Conservation (phyloP, 2,329 filamentous ascomycete genomes). For the Fusarium sp. region DNA sequence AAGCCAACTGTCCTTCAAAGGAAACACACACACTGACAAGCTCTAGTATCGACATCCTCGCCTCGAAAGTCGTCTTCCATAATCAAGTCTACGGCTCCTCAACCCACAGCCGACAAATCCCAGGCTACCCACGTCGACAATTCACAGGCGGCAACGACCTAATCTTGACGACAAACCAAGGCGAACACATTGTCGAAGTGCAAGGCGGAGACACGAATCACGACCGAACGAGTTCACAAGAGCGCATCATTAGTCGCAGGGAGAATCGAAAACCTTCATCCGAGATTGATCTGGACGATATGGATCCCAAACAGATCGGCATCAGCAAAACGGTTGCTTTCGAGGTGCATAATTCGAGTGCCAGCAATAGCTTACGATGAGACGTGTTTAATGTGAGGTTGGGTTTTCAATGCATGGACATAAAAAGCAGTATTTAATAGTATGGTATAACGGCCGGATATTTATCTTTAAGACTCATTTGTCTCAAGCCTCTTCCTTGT, state of each 20-base stretch:
- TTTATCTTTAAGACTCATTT: neutral
- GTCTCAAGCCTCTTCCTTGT: neutral
- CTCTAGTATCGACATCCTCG: constrained; percentile 47
- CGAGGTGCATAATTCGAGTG: constrained; percentile 28
- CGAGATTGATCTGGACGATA: constrained; percentile 39
- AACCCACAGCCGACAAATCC: constrained; percentile 22
- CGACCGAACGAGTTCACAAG: constrained; percentile 35
- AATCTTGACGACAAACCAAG: constrained; percentile 31
- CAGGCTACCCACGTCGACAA: constrained; percentile 18
- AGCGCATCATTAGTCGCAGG: constrained; percentile 35
- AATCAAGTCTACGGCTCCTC: constrained; percentile 41
- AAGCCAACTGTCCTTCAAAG: constrained; percentile 13
- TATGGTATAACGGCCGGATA: neutral
- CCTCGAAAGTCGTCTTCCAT: constrained; percentile 46
- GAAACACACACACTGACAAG: neutral
- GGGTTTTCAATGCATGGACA: neutral
- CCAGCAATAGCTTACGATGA: constrained; percentile 11
- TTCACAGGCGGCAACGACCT: constrained; percentile 29
- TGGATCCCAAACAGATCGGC: constrained; percentile 34
- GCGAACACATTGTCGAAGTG: constrained; percentile 39
- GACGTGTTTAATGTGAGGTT: neutral
- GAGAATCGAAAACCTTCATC: constrained; percentile 31
- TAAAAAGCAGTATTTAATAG: neutral
- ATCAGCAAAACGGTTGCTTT: constrained; percentile 40
- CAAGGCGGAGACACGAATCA: constrained; percentile 11